Evolutionary conservation across 2,329 filamentous ascomycete species (phyloP), one percentile per base, ranked within the genome.

Genomic region (Fusarium nygamai): DNA sequence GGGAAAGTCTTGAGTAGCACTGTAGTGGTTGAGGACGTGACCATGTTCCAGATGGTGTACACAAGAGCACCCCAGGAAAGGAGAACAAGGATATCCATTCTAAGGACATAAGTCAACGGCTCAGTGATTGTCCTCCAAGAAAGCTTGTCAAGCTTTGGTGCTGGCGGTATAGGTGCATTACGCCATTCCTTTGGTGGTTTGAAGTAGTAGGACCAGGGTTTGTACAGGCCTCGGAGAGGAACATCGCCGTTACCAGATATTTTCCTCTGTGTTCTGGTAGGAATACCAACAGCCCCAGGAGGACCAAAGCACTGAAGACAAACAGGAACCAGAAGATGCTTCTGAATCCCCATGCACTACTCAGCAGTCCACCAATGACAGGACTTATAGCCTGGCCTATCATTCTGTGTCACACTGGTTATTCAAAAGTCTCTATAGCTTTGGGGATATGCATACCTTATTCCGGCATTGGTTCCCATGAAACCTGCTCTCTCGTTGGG

Each of bases 1-100:
- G 69, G 66, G 8, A 58, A 71, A 86, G 20, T 80, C 83, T 3
- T 84, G 6, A 82, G 13, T 27, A 65, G 16, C 20, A 64, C 57
- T 22, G 66, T 66, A 5, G 69, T 69, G 16, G 69, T 71, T 14
- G 69, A 71, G 9, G 69, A 66, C 9, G 69, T 71, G 14, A 87
- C 83, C 85, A 87, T 87, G 27, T 82, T 86, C 84, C 85, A 87
- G 17, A 84, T 80, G 1, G 86, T 81, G 54, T 80, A 80, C 8
- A 78, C 63, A 24, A 80, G 67, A 20, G 80, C 80, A 31, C 84
- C 84, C 64, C 84, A 87, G 10, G 85, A 59, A 6, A 88, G 71
- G 16, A 82, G 83, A n/a, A 83, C 73, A 33, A 85, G 73, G 12
- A 87, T 83, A 51, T 87, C 85, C 61, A 83, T 85, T 39, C 87